These are phyloP conservation scores for Tripidium arundinaceum DNA, from an alignment of 202 grass and related monocot species.

Conservation along the genomic window DNA sequence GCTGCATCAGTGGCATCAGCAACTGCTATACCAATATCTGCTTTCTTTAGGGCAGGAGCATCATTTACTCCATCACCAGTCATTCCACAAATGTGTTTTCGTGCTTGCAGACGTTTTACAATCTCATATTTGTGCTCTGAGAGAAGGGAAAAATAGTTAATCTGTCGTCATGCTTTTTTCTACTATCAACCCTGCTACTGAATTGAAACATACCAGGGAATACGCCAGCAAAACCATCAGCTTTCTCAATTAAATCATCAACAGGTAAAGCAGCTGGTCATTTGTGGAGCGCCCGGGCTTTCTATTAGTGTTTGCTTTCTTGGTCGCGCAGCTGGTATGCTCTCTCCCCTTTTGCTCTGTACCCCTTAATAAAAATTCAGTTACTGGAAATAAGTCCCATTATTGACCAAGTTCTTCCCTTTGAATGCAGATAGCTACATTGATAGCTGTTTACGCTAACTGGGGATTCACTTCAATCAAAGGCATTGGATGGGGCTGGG, in stretches of 20 bases:
- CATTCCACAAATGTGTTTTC: constrained; percentile 97
- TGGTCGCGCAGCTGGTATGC: constrained; percentile 60
- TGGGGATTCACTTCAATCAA: constrained; percentile 55
- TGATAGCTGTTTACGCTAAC: constrained; percentile 44
- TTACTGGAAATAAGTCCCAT: too few relatives aligned
- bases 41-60: constrained; percentile 91
- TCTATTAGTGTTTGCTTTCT: constrained; percentile 69
- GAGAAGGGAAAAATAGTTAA: neutral
- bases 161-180: neutral
- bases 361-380: too few relatives aligned
- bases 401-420: neutral
- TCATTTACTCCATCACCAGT: constrained; percentile 97
- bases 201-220: constrained; percentile 69
- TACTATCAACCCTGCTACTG: neutral
- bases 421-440: constrained; percentile 43
- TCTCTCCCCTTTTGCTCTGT: neutral
- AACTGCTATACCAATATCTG: constrained; percentile 92
- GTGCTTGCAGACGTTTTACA: constrained; percentile 85
- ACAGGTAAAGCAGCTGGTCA: constrained; percentile 72
- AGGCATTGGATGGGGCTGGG: constrained; percentile 59
- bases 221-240: constrained; percentile 96
- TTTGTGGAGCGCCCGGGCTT: constrained; percentile 67
- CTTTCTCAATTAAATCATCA: constrained; percentile 89
- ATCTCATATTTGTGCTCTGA: constrained; percentile 98
- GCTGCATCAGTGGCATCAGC: constrained; percentile 92